These are phyloP conservation scores for Cyberlindnera maritima DNA, from an alignment of 805 yeast species.

Conservation along the genomic window DNA sequence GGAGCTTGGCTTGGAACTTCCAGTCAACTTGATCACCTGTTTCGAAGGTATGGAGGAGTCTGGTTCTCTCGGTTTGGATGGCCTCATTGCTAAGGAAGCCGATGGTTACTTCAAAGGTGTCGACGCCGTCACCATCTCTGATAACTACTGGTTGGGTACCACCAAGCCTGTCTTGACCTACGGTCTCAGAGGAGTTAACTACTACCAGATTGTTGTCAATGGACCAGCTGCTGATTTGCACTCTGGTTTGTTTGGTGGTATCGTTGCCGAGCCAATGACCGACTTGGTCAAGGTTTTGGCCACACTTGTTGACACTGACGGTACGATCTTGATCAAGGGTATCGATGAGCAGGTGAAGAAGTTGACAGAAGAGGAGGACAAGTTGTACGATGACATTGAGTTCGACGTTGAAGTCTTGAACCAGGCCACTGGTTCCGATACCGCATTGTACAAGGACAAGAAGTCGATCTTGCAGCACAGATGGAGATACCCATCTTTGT, in stretches of 20 bases:
- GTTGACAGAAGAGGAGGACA: conserved; percentile 74
- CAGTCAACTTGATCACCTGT: conserved; percentile 88
- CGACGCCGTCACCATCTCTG: conserved; percentile 93
- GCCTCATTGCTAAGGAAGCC: conserved; percentile 77
- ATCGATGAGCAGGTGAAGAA: conserved; percentile 94
- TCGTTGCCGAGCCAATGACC: conserved; percentile 95
- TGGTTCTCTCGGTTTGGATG: conserved; percentile 91
- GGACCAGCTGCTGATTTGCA: conserved; percentile 98
- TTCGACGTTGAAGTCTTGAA: conserved; percentile 82
- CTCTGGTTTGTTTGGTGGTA: conserved; percentile 96
- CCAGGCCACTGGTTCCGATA: conserved; percentile 83
- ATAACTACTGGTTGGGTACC: conserved; percentile 98
- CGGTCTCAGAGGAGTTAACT: conserved; percentile 95
- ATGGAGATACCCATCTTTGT: conserved; percentile 97
- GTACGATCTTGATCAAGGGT: conserved; percentile 86
- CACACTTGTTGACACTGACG: conserved; percentile 73
- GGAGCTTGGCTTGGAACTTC: conserved; percentile 79
- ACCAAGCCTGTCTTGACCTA: conserved; percentile 95
- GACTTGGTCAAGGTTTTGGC: conserved; percentile 80
- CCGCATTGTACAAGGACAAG: conserved; percentile 73
- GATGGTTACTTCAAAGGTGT: conserved; percentile 77
- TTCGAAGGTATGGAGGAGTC: conserved; percentile 99
- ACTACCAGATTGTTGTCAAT: conserved; percentile 74
- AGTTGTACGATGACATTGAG: conserved; percentile 81
- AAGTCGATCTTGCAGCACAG: conserved; percentile 92